These are phyloP conservation scores for Stylosanthes scabra DNA, from an alignment of 331 rosid species.

Conservation along the genomic window DNA sequence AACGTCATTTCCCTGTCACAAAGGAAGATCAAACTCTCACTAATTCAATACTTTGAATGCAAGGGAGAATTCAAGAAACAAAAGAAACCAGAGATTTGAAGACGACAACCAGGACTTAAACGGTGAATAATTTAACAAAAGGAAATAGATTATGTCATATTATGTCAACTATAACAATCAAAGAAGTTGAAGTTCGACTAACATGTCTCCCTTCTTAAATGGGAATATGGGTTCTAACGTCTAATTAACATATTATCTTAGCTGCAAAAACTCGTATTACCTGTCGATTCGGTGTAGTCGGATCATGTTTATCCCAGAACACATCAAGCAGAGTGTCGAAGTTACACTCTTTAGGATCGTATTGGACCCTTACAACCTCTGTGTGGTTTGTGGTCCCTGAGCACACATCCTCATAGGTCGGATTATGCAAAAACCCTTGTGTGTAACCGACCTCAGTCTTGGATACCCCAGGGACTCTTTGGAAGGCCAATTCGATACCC, in stretches of 20 bases:
- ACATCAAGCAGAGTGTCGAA: conserved; percentile 74
- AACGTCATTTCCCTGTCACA: conserved; percentile 85
- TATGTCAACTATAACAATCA: background rate
- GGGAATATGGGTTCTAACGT: background rate
- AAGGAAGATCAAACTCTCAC: conserved; percentile 19
- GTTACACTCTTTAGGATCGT: conserved; percentile 74
- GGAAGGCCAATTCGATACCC: conserved; percentile 95
- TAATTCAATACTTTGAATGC: background rate
- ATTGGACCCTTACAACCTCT: conserved; percentile 89
- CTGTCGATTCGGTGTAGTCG: conserved; percentile 93
- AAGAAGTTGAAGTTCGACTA: background rate
- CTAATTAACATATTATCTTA: background rate
- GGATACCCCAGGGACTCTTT: conserved; percentile 78
- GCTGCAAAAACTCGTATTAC: conserved; percentile 29
- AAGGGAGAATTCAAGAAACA: background rate
- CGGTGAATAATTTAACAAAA: background rate
- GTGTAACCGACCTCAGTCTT: conserved; percentile 89
- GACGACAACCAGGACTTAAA: background rate
- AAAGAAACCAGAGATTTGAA: background rate
- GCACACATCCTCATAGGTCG: conserved; percentile 83
- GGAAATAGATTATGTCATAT: conserved; percentile 17
- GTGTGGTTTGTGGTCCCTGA: conserved; percentile 74
- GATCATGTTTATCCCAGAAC: conserved; percentile 90
- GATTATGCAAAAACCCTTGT: conserved; percentile 81
- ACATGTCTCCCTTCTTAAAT: conserved; percentile 4